Evolutionary conservation across 73 alveolate genomes (phyloP), one percentile per base, ranked within the genome.

Genomic region (Stentor coeruleus): DNA sequence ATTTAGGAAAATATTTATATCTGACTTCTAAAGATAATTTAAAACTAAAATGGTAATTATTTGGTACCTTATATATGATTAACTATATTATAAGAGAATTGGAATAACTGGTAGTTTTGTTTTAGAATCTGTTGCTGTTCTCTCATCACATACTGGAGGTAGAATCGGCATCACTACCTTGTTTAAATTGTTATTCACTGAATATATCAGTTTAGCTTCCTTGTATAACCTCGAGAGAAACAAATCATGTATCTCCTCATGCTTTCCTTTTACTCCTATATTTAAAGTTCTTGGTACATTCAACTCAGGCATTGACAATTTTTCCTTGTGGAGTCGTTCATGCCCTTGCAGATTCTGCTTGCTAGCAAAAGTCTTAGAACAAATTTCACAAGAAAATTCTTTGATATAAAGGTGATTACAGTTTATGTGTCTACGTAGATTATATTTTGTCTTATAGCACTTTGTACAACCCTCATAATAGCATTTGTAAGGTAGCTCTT

Each of bases 341-440:
- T 66, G 79, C 39, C 37, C 79, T 20, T 66, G n/a, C n/a, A 66
- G 39, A 31, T 66, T 66, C 33, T 66, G 79, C 79, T 66, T 66
- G 2, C 79, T 20, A 26, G 79, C 79, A 33, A 66, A 66, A 26
- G 39, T 66, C 37, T 66, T 66, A 1, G 79, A 66, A 31, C 79
- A 66, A 26, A 20, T 40, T 33, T 20, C 3, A 33, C 79, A 66
- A 20, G 37, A 20, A 66, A 66, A 66, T 20, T 66, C 37, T 66
- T 31, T 66, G 79, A 66, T 66, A 11, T 26, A 11, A 28, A 66
- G 79, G 39, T 66, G 79, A 2, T 20, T 66, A 11, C 49, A 20
- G 33, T 66, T 66, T 20, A 66, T 66, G 33, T 66, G 79, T 1
- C 79, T 37, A 20, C 79, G n/a, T 26, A 66, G 79, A 40, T 66